These are phyloP conservation scores for Emmonsiellopsis sp. DNA, from an alignment of 2,329 filamentous ascomycete genomes.

Conservation along the genomic window DNA sequence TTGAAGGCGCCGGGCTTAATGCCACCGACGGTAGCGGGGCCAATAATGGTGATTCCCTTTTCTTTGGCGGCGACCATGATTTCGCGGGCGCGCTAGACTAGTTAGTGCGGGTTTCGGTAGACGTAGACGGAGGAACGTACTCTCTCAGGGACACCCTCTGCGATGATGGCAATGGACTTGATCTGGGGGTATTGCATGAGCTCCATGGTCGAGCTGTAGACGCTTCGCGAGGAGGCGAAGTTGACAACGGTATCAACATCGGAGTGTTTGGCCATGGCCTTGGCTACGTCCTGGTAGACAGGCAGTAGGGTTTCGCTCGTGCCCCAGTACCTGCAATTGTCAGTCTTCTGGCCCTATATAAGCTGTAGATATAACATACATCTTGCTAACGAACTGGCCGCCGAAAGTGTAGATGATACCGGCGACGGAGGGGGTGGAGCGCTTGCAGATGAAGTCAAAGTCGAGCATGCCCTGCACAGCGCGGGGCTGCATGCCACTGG, in stretches of 20 bases:
- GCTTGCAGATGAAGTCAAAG: conserved; percentile 99
- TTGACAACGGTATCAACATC: conserved; percentile 98
- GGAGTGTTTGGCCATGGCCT: conserved; percentile 91
- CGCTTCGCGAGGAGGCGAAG: conserved; percentile 97
- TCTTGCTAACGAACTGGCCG: conserved; percentile 99
- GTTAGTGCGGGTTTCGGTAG: not conserved
- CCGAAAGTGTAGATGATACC: conserved; percentile 99
- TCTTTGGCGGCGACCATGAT: conserved; percentile 93
- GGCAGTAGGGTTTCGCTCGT: conserved; percentile 97
- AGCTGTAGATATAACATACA: conserved; percentile 43
- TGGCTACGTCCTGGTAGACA: conserved; percentile 88
- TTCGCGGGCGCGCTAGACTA: conserved; percentile 75
- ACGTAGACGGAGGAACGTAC: conserved; percentile 40
- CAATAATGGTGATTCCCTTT: conserved; percentile 99
- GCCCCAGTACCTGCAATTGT: conserved; percentile 70
- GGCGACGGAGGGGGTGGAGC: conserved; percentile 86
- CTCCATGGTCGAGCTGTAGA: conserved; percentile 98
- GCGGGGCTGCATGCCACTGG: conserved; percentile 83
- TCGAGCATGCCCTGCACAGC: conserved; percentile 91
- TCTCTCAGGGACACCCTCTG: conserved; percentile 96
- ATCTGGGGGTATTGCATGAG: conserved; percentile 95
- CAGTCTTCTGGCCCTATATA: not conserved
- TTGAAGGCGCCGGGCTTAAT: conserved; percentile 99
- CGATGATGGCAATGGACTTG: conserved; percentile 98
- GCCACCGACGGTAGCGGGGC: conserved; percentile 93